Base-by-base conservation (phyloP, 768 basidiomycete genomes). In the Heimioporus sp. region DNA sequence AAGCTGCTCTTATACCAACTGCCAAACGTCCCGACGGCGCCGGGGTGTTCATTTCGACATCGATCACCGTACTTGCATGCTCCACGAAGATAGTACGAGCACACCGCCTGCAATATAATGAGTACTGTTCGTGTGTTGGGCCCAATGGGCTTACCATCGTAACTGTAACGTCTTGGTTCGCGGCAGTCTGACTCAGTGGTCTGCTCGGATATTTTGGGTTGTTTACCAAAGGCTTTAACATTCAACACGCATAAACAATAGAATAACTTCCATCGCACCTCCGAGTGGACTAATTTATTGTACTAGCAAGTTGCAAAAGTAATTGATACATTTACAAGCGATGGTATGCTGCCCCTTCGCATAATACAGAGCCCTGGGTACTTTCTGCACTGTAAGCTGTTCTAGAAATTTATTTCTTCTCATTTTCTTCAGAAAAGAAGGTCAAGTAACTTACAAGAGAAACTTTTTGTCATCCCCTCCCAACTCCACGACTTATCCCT, bases 11-110 rank as follows among this genome's bases (percentile, higher is more conserved):
- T 57, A 53, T 64, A 78, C 81, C 57, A 54, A 86, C 83, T 79
- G 43, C 78, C 77, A 66, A 83, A 85, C 9, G 65, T 71, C 52
- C 55, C 52, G 46, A 60, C 31, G 49, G 78, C 54, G 46, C 46
- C 59, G 32, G 78, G 83, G 64, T 89, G 87, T 55, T 87, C 84
- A 58, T 86, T 82, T 57, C 80, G 76, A 65, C 88, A 90, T 34
- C 67, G 70, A 45, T 74, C 69, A 4, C 88, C 88, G 58, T 84
- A 90, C 59, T 73, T 80, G 71, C 88, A 90, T 34, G 70, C 60
- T 8, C 87, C 88, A 15, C 80, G 78, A 39, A 85, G 62, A 61
- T 76, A 88, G 66, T 73, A 90, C 42, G 76, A 71, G 61, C 87
- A 90, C 0, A 86, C 76, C 8, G 64, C 65, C 86, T 87, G 38